Evolutionary conservation across 805 yeast species (phyloP), one percentile per base, ranked within the genome.

Genomic region (Monosporozyma aerobia): DNA sequence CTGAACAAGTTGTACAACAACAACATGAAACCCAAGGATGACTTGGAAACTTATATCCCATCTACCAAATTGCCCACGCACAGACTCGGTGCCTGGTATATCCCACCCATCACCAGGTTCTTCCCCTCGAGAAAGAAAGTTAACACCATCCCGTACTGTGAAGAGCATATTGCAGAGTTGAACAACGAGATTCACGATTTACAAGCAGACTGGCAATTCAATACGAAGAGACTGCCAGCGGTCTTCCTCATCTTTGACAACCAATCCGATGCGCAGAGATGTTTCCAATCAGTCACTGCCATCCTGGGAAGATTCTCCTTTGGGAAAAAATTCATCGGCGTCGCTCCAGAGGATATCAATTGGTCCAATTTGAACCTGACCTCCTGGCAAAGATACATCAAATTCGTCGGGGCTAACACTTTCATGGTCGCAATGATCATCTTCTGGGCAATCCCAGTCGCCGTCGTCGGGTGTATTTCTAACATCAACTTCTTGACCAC

Each of bases 361-460:
- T 92, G 98, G 98, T 76, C 76, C 44, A 90, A 88, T 65, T 70
- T 87, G 60, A 74, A 83, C 29, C 69, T 83, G 61, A 72, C 79
- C 10, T 76, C 80, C 67, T 70, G 71, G 56, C 77, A 76, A 63
- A 81, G 96, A 68, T 65, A 76, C 45, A 56, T 77, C 23, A 84
- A 82, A 72, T 76, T 74, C 53, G 53, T 78, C 25, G 71, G 77
- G 51, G 92, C 95, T 1, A 75, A 74, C 52, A 74, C 87, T 14
- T 72, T 89, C 49, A 74, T 86, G 62, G 80, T 86, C 27, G 62
- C 80, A 54, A 73, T 84, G 69, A 81, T 92, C 56, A 79, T 92
- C 48, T 89, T 90, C 71, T 92, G 98, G 98, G 83, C 96, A 44
- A 82, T 92, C 61, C 99, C 99, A 9, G 97, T 92, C 41, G 96